Percentiles rank a stretch among this genome's conserved stretches.
Conservation (phyloP, 2,329 filamentous ascomycete species). For the Allantophomopsis cytisporea region DNA sequence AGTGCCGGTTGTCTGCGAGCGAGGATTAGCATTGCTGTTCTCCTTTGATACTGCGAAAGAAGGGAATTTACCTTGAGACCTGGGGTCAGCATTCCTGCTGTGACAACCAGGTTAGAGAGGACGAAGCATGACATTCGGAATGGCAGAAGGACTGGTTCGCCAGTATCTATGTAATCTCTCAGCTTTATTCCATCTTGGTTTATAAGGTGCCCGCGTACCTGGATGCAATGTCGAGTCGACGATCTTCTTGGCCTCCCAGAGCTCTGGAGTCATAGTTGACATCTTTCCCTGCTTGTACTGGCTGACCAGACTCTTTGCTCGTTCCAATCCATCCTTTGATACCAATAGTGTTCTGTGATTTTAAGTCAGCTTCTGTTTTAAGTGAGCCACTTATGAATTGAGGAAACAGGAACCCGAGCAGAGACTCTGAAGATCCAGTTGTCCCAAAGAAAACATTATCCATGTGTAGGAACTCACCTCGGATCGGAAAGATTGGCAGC, state of each 20-base stretch:
- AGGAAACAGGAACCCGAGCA: no score
- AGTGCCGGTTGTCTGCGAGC: constrained; percentile 58
- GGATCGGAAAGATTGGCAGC: constrained; percentile 85
- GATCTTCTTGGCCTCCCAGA: constrained; percentile 95
- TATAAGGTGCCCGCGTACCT: constrained; percentile 37
- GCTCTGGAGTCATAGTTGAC: constrained; percentile 69
- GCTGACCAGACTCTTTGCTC: constrained; percentile 70
- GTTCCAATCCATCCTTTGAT: constrained; percentile 62
- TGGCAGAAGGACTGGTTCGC: constrained; percentile 79
- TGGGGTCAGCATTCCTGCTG: constrained; percentile 92
- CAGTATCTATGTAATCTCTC: constrained; percentile 53
- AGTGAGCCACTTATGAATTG: no score
- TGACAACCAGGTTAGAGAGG: constrained; percentile 85
- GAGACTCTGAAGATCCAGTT: no score
- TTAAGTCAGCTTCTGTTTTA: constrained; percentile 7
- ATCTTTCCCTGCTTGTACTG: constrained; percentile 79
- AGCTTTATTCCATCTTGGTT: no score
- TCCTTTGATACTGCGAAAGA: neutral
- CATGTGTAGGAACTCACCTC: constrained; percentile 48
- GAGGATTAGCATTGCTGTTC: neutral
- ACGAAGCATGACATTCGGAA: constrained; percentile 98
- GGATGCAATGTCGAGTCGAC: constrained; percentile 94
- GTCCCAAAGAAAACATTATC: no score
- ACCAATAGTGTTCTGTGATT: constrained; percentile 70
- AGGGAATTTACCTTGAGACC: constrained; percentile 49